Percentiles rank a stretch among this genome's conserved stretches.
Conservation (phyloP, 2,329 filamentous ascomycete species). For the Trichoderma sp. region DNA sequence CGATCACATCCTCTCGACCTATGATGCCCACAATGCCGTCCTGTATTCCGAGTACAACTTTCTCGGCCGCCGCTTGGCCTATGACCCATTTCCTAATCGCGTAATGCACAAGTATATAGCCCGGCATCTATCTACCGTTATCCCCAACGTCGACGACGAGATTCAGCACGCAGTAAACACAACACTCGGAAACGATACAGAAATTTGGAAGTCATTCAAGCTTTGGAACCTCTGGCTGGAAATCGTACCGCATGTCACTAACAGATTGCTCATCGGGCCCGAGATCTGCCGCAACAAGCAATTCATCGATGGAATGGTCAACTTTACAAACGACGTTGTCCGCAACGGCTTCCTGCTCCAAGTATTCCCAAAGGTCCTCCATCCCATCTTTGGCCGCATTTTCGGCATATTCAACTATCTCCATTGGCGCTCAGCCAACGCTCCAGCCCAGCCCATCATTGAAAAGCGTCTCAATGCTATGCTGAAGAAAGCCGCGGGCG, state of each 20-base stretch:
- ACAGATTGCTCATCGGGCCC: slow-evolving; percentile 44
- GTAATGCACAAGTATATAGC: slow-evolving; percentile 48
- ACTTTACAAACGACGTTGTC: slow-evolving; percentile 53
- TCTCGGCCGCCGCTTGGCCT: slow-evolving; percentile 37
- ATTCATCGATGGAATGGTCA: slow-evolving; percentile 49
- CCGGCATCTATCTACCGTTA: slow-evolving; percentile 41
- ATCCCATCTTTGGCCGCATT: slow-evolving; percentile 51
- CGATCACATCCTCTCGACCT: slow-evolving; percentile 44
- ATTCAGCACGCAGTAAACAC: slow-evolving; percentile 39
- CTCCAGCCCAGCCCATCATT: slow-evolving; percentile 50
- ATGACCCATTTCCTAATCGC: slow-evolving; percentile 42
- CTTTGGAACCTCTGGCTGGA: slow-evolving; percentile 48
- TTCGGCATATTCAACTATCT: slow-evolving; percentile 48
- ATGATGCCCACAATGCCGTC: slow-evolving; percentile 43
- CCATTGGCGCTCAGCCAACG: slow-evolving; percentile 47
- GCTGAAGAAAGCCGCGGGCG: slow-evolving; percentile 41
- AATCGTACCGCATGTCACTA: slow-evolving; percentile 47
- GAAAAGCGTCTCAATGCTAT: slow-evolving; percentile 50
- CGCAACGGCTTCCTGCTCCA: slow-evolving; percentile 47
- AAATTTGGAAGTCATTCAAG: slow-evolving; percentile 43
- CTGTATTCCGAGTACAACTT: slow-evolving; percentile 47
- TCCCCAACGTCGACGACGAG: slow-evolving; percentile 46
- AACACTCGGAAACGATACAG: slow-evolving; percentile 37
- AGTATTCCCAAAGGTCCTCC: slow-evolving; percentile 49
- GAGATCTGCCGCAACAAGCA: slow-evolving; percentile 43